Base-by-base conservation (phyloP, 2,329 filamentous ascomycete species). In the Leptosphaerulina australis region DNA sequence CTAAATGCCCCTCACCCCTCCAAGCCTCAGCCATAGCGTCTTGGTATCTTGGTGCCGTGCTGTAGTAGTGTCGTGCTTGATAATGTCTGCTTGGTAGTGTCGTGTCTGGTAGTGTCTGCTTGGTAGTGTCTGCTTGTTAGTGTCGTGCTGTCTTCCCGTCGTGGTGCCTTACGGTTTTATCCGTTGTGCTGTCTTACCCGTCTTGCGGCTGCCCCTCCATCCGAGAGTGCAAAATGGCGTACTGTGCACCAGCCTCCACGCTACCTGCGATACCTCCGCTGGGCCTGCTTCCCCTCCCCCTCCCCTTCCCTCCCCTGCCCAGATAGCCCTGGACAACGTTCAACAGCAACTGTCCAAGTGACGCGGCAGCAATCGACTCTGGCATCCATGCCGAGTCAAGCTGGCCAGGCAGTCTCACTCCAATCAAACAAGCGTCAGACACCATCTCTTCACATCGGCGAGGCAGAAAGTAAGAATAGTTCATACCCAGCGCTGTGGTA, bases 271-370 rank as follows among this genome's bases (percentile, higher is more conserved):
- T n/a, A n/a, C n/a, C 25, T 17, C 24, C 40, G 26, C 36, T 30
- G 41, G 15, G 26, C 37, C 9, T 22, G 20, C 48, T 43, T 37
- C 48, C 48, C 41, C 41, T 41, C 41, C 34, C 37, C 41, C 34
- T 24, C 41, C 25, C 48, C 36, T 22, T 35, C 20, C 29, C 30
- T 45, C 36, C 31, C 31, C 36, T n/a, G 30, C 25, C 48, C 28
- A 25, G 11, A 40, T 37, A 37, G 46, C 48, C 43, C 43, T 46
- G 48, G 41, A 46, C 48, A 43, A 46, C 48, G 41, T 51, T 37
- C 46, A 31, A n/a, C 36, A 28, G 22, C 25, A 35, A 30, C 31
- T 12, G 31, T 40, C 12, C 12, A 21, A 37, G 46, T 37, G 40
- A 37, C 41, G 48, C 41, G 37, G 43, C 25, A 15, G 14, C 25